A percentile compares a stretch with the other conserved stretches of the same genome.
These are phyloP conservation scores for Chaetomium fimeti DNA, from an alignment of 495 filamentous ascomycete species.

Conservation along the genomic window DNA sequence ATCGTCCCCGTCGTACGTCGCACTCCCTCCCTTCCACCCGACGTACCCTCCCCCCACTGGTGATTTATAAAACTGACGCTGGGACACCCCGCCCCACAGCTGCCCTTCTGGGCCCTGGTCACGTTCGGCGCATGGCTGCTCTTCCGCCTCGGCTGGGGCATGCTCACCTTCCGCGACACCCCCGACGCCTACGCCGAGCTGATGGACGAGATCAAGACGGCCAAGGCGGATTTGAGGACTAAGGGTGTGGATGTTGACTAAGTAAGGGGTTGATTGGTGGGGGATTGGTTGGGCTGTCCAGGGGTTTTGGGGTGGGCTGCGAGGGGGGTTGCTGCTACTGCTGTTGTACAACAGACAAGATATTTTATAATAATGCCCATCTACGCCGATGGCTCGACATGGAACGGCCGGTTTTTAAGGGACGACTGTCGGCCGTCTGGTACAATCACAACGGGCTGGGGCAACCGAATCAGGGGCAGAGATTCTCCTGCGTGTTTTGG, in stretches of 20 bases:
- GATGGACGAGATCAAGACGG: conserved; percentile 73
- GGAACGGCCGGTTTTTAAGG: background rate
- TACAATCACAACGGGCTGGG: background rate
- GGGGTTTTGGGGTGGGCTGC: background rate
- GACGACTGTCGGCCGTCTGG: background rate
- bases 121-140: conserved; percentile 92
- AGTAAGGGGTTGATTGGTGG: background rate
- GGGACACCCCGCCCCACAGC: conserved; percentile 55
- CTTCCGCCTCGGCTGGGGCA: conserved; percentile 83
- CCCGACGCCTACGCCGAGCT: conserved; percentile 88
- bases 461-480: no score
- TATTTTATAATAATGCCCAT: background rate
- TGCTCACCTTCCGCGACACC: conserved; percentile 94
- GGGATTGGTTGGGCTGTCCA: no score
- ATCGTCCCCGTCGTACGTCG: conserved; percentile 67
- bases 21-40: background rate
- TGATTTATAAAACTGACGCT: background rate
- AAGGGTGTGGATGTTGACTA: conserved; percentile 74
- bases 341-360: background rate
- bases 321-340: no score
- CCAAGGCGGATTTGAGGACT: conserved; percentile 61
- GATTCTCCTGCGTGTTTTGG: no score
- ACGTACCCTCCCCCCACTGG: no score
- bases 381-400: background rate
- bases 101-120: conserved; percentile 90